Conservation (phyloP, 768 basidiomycete species). For the Xerocomellus amylosporus region DNA sequence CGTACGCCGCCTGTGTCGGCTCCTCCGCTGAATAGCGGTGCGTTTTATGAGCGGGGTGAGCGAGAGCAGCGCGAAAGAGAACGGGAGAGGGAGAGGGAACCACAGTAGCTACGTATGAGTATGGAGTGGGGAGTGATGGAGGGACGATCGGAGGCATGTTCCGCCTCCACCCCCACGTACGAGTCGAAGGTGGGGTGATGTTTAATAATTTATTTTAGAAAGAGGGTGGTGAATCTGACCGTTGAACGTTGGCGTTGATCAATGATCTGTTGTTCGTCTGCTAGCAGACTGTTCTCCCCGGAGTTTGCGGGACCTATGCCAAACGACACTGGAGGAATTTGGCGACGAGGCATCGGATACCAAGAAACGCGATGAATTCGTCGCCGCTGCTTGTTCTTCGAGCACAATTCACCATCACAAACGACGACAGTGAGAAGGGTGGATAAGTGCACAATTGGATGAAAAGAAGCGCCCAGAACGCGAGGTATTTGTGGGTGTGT, state of each 20-base stretch:
- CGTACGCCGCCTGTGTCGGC: constrained; percentile 23
- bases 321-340: too few species aligned
- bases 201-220: too few species aligned
- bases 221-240: not conserved
- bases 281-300: not conserved
- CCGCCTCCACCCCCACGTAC: constrained; percentile 27
- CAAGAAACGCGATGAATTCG: too few species aligned
- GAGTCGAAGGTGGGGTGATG: not conserved
- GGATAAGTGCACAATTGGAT: too few species aligned
- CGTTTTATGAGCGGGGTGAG: constrained; percentile 33
- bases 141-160: constrained; percentile 40
- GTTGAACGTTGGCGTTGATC: not conserved
- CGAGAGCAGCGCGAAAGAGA: constrained; percentile 15
- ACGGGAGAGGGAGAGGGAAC: constrained; percentile 28
- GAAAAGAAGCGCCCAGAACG: too few species aligned
- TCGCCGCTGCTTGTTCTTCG: too few species aligned
- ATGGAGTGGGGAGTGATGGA: constrained; percentile 22
- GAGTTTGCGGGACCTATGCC: too few species aligned
- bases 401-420: too few species aligned
- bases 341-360: too few species aligned
- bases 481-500: too few species aligned
- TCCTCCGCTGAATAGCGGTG: constrained; percentile 26
- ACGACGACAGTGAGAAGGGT: too few species aligned
- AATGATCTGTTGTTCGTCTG: not conserved
- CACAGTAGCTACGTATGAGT: constrained; percentile 33